phyloP scores from a whole-genome alignment of 1,139 yeast species.

The Hyphopichia wangnamkhiaoensis region DNA sequence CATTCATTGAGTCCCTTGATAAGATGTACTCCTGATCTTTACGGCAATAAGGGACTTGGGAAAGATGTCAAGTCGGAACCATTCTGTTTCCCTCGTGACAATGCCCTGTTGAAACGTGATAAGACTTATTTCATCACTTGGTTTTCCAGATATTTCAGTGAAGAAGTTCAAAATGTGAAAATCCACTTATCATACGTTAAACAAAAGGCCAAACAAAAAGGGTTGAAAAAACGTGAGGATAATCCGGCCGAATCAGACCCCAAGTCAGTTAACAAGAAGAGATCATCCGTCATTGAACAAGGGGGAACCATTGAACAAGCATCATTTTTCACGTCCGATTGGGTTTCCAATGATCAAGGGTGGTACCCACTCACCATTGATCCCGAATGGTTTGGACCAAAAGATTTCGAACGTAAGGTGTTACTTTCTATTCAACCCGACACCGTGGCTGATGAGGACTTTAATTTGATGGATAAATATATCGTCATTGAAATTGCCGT shows the following conservation, averaged over 20 bases:
- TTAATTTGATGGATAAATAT: constrained; percentile 51
- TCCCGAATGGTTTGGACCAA: constrained; percentile 57
- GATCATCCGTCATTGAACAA: constrained; percentile 38
- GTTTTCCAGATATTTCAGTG: constrained; percentile 64
- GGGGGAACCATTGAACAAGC: constrained; percentile 42
- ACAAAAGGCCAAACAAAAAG: constrained; percentile 55
- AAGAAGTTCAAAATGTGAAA: constrained; percentile 57
- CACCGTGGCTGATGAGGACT: constrained; percentile 62
- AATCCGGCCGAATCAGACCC: constrained; percentile 12
- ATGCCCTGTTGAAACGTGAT: constrained; percentile 54
- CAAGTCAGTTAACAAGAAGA: constrained; percentile 18
- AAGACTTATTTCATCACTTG: constrained; percentile 75
- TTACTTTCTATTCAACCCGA: constrained; percentile 74
- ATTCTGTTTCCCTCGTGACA: constrained; percentile 77
- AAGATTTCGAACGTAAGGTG: constrained; percentile 49
- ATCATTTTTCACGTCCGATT: constrained; percentile 67
- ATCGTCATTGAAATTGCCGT: constrained; percentile 56
- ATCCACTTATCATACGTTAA: constrained; percentile 67
- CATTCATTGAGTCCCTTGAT: constrained; percentile 72
- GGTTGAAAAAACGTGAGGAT: constrained; percentile 43
- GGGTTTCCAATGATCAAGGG: constrained; percentile 70
- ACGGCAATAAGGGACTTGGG: constrained; percentile 63
- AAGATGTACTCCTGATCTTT: constrained; percentile 81
- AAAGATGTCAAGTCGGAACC: constrained; percentile 64
- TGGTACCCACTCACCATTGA: constrained; percentile 58